Base-by-base conservation (phyloP, 768 basidiomycete genomes). In the Agrocybe pediades region DNA sequence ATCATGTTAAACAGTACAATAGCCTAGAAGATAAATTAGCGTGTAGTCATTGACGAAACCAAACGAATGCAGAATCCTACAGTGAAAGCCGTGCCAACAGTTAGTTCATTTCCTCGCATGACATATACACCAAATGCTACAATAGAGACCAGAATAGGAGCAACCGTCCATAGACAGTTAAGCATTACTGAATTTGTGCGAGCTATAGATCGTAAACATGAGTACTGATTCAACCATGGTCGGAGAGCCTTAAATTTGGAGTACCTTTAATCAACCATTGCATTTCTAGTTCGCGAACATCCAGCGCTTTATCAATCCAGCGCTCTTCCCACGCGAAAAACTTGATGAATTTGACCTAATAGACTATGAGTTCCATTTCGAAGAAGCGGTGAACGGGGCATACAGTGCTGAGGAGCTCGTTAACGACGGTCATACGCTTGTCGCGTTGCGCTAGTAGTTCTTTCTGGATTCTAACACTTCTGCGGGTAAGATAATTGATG, bases 1-100 rank as follows among this genome's bases (percentile, higher is more conserved):
- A 97, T 78, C 94, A 97, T 94, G 36, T 77, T 76, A 68, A 96
- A 96, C 43, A 96, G 68, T 0, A 92, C 82, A 39, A 97, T 88
- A 0, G 92, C 76, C 82, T 87, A 45, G 1, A 17, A 15, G 43
- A 51, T 6, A 11, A 5, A 41, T 30, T 3, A 45, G 19, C 26
- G 11, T 24, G 1, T 21, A 33, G 9, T 54, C 36, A 39, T 15
- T 2, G 3, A 21, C 49, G 23, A 33, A 54, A 36, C 33, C n/a
- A 17, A 27, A 46, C 4, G 4, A 26, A 27, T n/a, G 51, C 16
- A 26, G 16, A n/a, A 20, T 24, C 83, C 25, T 42, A 87, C 87
- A 47, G 95, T 96, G 65, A 96, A 96, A 0, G 95, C 95, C 16
- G 84, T 78, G 3, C 87, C 78, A 43, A 95, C 77, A 0, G 91